Percentiles rank a stretch among this genome's conserved stretches.
Evolutionary conservation across 495 filamentous ascomycete species (phyloP).

Genomic region (Umbilicaria muhlenbergii): DNA sequence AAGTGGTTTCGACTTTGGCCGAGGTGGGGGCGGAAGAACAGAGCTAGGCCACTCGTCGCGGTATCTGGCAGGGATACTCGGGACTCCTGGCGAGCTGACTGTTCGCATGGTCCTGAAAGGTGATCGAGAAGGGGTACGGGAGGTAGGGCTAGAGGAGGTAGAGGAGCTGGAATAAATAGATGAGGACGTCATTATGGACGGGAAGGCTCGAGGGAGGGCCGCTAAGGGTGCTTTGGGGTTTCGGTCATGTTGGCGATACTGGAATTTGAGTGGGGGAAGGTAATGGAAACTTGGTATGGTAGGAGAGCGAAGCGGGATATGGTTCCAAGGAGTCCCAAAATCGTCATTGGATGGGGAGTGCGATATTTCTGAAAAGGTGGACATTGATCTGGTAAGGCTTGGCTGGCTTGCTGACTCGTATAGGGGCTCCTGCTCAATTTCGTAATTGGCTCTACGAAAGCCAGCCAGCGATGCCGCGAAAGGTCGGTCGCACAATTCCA

Average conservation of each 20-base stretch:
- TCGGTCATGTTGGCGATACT: too few relatives aligned
- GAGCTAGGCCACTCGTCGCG: neutral
- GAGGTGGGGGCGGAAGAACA: neutral
- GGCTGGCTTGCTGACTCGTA: constrained; percentile 2
- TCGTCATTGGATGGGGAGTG: too few relatives aligned
- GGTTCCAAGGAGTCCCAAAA: neutral
- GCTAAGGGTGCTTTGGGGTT: too few relatives aligned
- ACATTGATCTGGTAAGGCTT: neutral
- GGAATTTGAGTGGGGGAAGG: neutral
- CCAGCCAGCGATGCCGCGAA: constrained; percentile 7
- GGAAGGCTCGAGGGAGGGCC: too few relatives aligned
- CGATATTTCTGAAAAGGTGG: neutral
- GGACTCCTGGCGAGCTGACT: constrained; percentile 2
- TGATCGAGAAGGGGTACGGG: neutral
- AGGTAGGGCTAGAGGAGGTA: constrained; percentile 7
- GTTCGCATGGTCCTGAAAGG: neutral
- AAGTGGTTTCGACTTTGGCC: constrained; percentile 7
- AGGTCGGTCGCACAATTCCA: neutral
- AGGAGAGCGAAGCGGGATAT: neutral
- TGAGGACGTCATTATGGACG: neutral
- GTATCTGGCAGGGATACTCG: constrained; percentile 1
- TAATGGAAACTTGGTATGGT: neutral
- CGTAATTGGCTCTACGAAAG: neutral
- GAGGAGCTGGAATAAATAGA: constrained; percentile 2
- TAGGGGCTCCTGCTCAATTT: constrained; percentile 1